Evolutionary conservation across 1,284 basidiomycete species (phyloP), one percentile per base, ranked within the genome.

Genomic region (Cryptococcus sp.): DNA sequence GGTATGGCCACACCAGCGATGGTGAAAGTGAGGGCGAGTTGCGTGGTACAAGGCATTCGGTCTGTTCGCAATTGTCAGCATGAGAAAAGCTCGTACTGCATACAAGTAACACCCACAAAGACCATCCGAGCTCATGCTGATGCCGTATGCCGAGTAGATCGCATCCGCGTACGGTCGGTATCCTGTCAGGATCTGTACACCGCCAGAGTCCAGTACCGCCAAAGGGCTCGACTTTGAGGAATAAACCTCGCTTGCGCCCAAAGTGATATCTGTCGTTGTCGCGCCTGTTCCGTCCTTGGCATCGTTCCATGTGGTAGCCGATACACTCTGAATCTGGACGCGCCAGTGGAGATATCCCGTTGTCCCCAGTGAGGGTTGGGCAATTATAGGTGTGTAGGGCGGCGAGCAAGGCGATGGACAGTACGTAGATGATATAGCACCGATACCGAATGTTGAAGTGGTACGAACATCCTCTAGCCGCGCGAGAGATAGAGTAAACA

Each of bases 171-270:
- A 66, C 3, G 59, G 46, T 40, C 63, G 60, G 52, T 69, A 55
- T 7, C 69, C 70, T 19, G 75, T 68, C 42, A 79, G 52, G 39
- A 77, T 75, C 35, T 69, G 68, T 22, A 76, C 70, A 13, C 78
- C 78, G 22, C 78, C 78, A 0, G 77, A 78, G 55, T 79, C 78
- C 3, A 79, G 54, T 1, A 79, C 72, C 0, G 71, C 78, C 1
- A 79, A 52, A 0, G 78, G 78, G 3, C 58, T 61, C 15, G 58
- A 54, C 19, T 66, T 64, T 3, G 55, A 45, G 0, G 67, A 38
- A 27, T 71, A 68, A 11, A 68, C 67, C 53, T 57, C 47, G 43
- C 70, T 73, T 7, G 56, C 25, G 1, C 71, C 73, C 0, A 77
- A 62, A 0, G 68, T 54, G 20, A 76, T 61, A 8, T 53, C 61